These are phyloP conservation scores for Cryptosporidium meleagridis DNA, from an alignment of 169 alveolate genomes.

Conservation along the genomic window DNA sequence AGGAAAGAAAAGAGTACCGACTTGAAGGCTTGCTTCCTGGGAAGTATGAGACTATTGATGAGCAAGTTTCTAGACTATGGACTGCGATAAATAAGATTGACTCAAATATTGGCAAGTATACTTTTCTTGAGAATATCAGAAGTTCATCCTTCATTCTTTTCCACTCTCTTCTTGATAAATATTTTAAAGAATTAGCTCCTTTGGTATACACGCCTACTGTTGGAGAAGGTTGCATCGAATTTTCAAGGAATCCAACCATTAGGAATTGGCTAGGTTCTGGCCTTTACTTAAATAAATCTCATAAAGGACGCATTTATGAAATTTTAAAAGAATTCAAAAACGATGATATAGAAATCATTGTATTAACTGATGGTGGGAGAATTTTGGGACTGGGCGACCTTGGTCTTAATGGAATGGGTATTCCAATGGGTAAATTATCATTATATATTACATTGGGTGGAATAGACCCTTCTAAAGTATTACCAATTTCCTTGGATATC, in stretches of 20 bases:
- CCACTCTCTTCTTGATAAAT: conserved; percentile 65
- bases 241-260: conserved; percentile 54
- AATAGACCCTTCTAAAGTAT: conserved; percentile 75
- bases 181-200: conserved; percentile 77
- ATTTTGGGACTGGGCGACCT: conserved; percentile 84
- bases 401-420: conserved; percentile 85
- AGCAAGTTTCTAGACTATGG: conserved; percentile 64
- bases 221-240: conserved; percentile 77
- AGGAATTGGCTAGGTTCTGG: conserved; percentile 75
- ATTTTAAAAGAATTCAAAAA: background rate
- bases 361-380: conserved; percentile 84
- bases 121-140: conserved; percentile 72
- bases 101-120: conserved; percentile 68
- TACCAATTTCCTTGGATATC: conserved; percentile 79
- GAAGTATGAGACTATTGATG: conserved; percentile 61
- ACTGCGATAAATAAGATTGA: background rate
- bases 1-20: conserved; percentile 71
- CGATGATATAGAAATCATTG: conserved; percentile 80
- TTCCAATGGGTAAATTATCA: conserved; percentile 83
- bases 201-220: conserved; percentile 81
- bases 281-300: conserved; percentile 11
- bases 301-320: conserved; percentile 24
- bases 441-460: conserved; percentile 81
- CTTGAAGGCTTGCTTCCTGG: conserved; percentile 77
- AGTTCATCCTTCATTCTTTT: conserved; percentile 76